Evolutionary conservation across 1,284 basidiomycete species (phyloP).

Genomic region (Salmacisia buchloeana): DNA sequence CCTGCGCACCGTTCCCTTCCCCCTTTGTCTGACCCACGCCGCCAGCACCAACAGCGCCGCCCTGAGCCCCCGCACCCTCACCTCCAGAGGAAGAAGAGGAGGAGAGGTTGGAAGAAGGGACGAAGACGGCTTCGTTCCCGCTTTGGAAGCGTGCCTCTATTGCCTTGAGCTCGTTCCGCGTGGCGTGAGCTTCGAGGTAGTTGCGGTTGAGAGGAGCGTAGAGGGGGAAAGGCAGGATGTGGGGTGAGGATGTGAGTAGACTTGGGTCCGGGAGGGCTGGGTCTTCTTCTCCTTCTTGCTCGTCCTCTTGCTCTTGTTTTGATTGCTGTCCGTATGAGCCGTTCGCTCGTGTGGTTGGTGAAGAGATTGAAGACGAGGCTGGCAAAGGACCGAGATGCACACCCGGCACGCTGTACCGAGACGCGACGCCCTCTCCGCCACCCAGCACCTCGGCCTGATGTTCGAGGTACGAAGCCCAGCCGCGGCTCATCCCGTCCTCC

Average conservation of each 20-base stretch:
- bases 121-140: not conserved
- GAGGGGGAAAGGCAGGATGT: not conserved
- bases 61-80: not conserved
- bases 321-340: too few species aligned
- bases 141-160: not conserved
- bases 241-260: not conserved
- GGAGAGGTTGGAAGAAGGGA: too few species aligned
- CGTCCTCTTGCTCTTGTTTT: not conserved
- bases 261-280: not conserved
- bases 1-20: too few species aligned
- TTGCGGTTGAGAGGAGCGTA: not conserved
- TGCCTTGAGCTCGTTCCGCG: not conserved
- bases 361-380: not conserved
- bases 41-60: not conserved
- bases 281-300: not conserved
- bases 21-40: too few species aligned
- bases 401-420: too few species aligned
- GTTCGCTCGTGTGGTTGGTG: not conserved
- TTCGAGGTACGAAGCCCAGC: too few species aligned
- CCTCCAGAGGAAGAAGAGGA: not conserved
- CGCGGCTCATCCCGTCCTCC: not conserved
- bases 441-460: too few species aligned
- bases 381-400: too few species aligned
- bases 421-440: too few species aligned
- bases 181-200: not conserved